Evolutionary conservation across 805 yeast genomes (phyloP).

Genomic region (Saturnispora hagleri): DNA sequence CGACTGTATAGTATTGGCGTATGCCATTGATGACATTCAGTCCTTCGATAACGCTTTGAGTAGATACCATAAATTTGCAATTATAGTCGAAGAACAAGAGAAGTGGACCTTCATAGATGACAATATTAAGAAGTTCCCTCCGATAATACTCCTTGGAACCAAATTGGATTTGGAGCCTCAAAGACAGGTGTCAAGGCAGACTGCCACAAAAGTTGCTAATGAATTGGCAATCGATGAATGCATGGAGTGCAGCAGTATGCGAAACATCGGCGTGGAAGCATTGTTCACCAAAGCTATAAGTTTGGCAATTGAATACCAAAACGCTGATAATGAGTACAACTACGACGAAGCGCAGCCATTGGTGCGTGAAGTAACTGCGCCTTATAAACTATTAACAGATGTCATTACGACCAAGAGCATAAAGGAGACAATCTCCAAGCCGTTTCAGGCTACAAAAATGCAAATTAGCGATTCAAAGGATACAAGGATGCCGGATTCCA

Average conservation of each 20-base stretch:
- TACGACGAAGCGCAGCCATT: background rate
- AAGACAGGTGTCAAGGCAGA: conserved; percentile 56
- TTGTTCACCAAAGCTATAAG: conserved; percentile 41
- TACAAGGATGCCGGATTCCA: background rate
- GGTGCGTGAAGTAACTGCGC: background rate
- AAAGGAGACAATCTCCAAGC: background rate
- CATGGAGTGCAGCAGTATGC: conserved; percentile 76
- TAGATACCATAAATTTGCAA: conserved; percentile 21
- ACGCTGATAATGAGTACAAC: conserved; percentile 9
- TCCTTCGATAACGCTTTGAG: conserved; percentile 11
- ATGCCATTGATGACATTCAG: conserved; percentile 34
- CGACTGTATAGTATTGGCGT: conserved; percentile 43
- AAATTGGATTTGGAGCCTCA: conserved; percentile 68
- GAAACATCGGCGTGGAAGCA: conserved; percentile 68
- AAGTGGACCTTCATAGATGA: conserved; percentile 3
- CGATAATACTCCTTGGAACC: conserved; percentile 56
- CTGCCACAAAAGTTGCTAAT: conserved; percentile 18
- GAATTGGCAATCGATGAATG: conserved; percentile 27
- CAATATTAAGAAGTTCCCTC: conserved; percentile 11
- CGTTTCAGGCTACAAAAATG: background rate
- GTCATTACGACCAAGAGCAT: background rate
- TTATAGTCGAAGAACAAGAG: conserved; percentile 23
- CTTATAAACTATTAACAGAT: background rate
- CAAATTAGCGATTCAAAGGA: background rate
- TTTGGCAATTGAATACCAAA: conserved; percentile 8